phyloP scores from a whole-genome alignment of 164 flowering plant species.

The Umbellularia californica region DNA sequence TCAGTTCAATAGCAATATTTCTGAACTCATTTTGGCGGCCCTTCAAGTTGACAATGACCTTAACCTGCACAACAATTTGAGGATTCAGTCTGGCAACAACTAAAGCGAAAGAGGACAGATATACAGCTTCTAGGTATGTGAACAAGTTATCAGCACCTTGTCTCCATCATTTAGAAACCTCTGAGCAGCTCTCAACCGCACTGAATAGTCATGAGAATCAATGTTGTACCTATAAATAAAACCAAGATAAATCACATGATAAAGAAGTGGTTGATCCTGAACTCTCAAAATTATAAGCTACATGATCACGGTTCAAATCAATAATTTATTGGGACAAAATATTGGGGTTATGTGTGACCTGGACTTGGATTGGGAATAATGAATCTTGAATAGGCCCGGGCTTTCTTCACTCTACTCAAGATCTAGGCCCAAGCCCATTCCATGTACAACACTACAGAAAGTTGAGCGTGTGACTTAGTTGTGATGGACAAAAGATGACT shows the following conservation, averaged over 20 bases:
- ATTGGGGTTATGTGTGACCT: too few relatives aligned
- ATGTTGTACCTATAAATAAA: conserved; percentile 68
- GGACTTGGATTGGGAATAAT: too few relatives aligned
- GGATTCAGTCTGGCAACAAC: conserved; percentile 1
- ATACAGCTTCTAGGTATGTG: not conserved
- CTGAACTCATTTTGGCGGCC: conserved; percentile 86
- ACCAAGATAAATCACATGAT: not conserved
- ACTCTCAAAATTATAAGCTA: not conserved
- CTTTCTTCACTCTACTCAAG: not conserved
- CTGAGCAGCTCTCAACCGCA: conserved; percentile 74
- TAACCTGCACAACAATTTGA: conserved; percentile 56
- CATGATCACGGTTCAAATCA: not conserved
- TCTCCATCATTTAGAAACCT: conserved; percentile 82
- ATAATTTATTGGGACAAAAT: not conserved
- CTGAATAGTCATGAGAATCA: conserved; percentile 88
- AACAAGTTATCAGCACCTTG: conserved; percentile 44
- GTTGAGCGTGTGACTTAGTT: too few relatives aligned
- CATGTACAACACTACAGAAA: too few relatives aligned
- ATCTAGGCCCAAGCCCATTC: too few relatives aligned
- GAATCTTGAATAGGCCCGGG: too few relatives aligned
- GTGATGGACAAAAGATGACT: too few relatives aligned
- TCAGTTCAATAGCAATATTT: conserved; percentile 78
- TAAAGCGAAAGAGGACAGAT: not conserved
- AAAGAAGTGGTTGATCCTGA: not conserved
- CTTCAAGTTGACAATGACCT: conserved; percentile 76